Evolutionary conservation across 371 early-diverging fungal species (phyloP), one percentile per base, ranked within the genome.

Genomic region (Lichtheimia corymbifera): DNA sequence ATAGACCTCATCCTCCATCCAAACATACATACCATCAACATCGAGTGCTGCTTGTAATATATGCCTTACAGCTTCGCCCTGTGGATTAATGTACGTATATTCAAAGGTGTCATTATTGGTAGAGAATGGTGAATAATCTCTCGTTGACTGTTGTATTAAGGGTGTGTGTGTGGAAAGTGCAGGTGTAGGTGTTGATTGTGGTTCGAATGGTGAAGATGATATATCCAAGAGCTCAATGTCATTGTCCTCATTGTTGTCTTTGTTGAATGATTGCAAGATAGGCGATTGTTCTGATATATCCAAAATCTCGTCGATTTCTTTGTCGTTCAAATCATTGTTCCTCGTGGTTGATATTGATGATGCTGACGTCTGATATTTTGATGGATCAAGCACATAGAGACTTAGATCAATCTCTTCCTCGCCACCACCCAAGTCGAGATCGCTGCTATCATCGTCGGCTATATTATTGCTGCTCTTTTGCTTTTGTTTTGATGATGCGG

Each of bases 51-150:
- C 81, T 42, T 73, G 61, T 1, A 66, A 58, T 3, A 58, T 42
- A 35, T 68, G 71, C 5, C 65, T 42, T 0, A 74, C 74, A 12
- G 62, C 62, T 4, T 71, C 17, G 2, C 59, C 51, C 0, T 56
- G 47, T 24, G 53, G 43, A 51, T 74, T 63, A 1, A 81, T 42
- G 61, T 70, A 81, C 3, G 76, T 72, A 28, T 70, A 81, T n/a
- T 57, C 30, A 25, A 63, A 65, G 12, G 25, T 2, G n/a, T 53
- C 30, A 13, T 35, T 35, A 35, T 12, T 18, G 11, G 11, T 4
- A 53, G 53, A 53, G 25, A 17, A 47, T 18, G 28, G 28, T 35
- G 35, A 9, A 9, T 5, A 2, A 9, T 35, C 35, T 2, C 35
- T 35, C 11, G 35, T 35, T 35, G 35, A 11, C 2, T 35, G 35